phyloP scores from a whole-genome alignment of 2,329 filamentous ascomycete species.

The Fusarium sp. region DNA sequence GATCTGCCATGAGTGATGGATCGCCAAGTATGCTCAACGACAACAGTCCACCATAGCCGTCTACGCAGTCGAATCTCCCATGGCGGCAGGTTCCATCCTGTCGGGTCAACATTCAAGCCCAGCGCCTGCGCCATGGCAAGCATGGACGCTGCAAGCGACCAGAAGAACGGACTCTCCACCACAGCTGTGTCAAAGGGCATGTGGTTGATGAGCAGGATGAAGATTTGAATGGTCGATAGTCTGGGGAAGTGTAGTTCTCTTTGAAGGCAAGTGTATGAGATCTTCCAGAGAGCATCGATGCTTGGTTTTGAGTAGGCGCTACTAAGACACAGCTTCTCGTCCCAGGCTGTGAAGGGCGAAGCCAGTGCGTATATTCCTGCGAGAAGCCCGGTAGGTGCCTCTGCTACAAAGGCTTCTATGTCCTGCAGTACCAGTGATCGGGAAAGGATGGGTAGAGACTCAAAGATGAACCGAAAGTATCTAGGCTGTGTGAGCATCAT shows the following conservation, averaged over 20 bases:
- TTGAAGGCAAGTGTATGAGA: conserved; percentile 33
- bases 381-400: conserved; percentile 15
- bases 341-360: neutral
- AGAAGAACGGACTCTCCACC: neutral
- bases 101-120: conserved; percentile 26
- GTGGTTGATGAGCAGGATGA: conserved; percentile 1
- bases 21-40: conserved; percentile 34
- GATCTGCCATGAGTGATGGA: conserved; percentile 32
- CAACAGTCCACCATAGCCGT: conserved; percentile 34
- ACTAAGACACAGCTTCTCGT: conserved; percentile 11
- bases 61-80: conserved; percentile 28
- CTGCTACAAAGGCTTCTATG: conserved; percentile 16
- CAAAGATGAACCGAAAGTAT: conserved; percentile 31
- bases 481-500: neutral
- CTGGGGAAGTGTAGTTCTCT: conserved; percentile 34
- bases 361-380: neutral
- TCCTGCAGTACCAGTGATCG: conserved; percentile 16
- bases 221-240: conserved; percentile 27
- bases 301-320: conserved; percentile 36
- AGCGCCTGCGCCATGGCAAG: neutral
- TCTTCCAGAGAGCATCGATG: conserved; percentile 27
- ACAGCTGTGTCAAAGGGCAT: neutral
- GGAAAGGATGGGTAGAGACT: conserved; percentile 34
- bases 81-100: conserved; percentile 24
- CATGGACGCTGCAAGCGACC: neutral